Evolutionary conservation across 2,329 filamentous ascomycete species (phyloP).

Genomic region (Venturia nashicola): DNA sequence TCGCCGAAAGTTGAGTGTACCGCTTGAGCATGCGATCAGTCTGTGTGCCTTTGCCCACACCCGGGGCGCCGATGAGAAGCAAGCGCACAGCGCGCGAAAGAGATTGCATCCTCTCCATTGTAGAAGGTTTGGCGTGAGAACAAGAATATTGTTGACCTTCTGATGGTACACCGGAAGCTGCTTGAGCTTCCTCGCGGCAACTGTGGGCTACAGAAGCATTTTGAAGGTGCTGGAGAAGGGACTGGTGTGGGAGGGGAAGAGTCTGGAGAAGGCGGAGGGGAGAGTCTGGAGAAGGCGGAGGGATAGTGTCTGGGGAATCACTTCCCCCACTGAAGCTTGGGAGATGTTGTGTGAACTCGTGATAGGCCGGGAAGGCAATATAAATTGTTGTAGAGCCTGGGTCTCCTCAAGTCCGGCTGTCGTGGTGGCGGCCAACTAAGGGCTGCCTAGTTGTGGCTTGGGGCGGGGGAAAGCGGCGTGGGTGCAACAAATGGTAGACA

Average conservation of each 20-base stretch:
- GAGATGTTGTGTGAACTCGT: not conserved
- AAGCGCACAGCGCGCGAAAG: constrained; percentile 54
- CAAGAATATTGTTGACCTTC: not conserved
- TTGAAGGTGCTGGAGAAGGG: not conserved
- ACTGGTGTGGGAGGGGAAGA: not conserved
- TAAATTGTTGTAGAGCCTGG: not conserved
- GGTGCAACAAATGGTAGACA: too few species aligned
- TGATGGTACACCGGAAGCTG: not conserved
- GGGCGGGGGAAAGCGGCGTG: not conserved
- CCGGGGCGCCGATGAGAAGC: constrained; percentile 91
- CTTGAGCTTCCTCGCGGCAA: not conserved
- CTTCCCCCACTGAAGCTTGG: too few species aligned
- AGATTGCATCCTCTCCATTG: constrained; percentile 8
- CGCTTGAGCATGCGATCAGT: constrained; percentile 74
- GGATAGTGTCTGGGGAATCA: not conserved
- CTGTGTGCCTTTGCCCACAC: constrained; percentile 94
- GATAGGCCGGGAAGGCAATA: not conserved
- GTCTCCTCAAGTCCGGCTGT: not conserved
- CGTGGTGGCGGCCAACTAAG: too few species aligned
- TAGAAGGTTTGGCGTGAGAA: not conserved
- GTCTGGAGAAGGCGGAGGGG: not conserved
- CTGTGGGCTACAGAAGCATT: constrained; percentile 22
- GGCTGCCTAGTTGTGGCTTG: not conserved
- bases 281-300: not conserved
- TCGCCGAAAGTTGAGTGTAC: constrained; percentile 79